Evolutionary conservation across 352 stramenopile species (phyloP), one percentile per base, ranked within the genome.

Genomic region (Phytopythium mirpurense): DNA sequence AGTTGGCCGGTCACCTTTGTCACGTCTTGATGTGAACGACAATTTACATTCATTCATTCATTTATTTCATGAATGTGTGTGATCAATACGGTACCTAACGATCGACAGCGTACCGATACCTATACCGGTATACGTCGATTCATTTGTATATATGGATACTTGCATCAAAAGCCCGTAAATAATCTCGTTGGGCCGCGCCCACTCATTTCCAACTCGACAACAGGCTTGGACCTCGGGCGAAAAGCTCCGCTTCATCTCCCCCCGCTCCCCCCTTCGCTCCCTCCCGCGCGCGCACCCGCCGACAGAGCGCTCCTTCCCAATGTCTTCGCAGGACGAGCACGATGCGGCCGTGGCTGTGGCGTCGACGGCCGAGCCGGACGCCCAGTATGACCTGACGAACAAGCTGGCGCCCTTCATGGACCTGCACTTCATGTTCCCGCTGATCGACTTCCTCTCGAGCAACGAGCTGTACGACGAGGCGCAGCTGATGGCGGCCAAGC

Each of bases 401-500:
- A 83, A 78, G 59, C 79, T 98, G 54, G 93, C 90, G 54, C 90
- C 93, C 50, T 98, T 96, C 71, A 93, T 98, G 76, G 95, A 98
- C 65, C 80, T 97, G 43, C 95, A 98, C 86, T 97, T 98, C 71
- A 97, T 98, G 83, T 98, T 98, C 78, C 93, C 93, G 59, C 75
- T 98, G 44, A 93, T 98, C 58, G 93, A 98, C 65, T 98, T 98
- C 61, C 63, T 98, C 38, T 82, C 80, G 21, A 92, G 82, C 58
- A 87, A 85, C 44, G 86, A 97, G 54, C 71, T 93, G 48, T 98
- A 98, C 65, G 88, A 97, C 62, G 91, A 98, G 44, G 70, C 80
- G 24, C 70, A 96, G 63, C 78, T 97, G 45, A 83, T 91, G 67
- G 81, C 83, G 36, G 93, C 93, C 55, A 95, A 97, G 57, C 70